Conservation (phyloP, 148 eudicot genomes). For the Simmondsia chinensis region DNA sequence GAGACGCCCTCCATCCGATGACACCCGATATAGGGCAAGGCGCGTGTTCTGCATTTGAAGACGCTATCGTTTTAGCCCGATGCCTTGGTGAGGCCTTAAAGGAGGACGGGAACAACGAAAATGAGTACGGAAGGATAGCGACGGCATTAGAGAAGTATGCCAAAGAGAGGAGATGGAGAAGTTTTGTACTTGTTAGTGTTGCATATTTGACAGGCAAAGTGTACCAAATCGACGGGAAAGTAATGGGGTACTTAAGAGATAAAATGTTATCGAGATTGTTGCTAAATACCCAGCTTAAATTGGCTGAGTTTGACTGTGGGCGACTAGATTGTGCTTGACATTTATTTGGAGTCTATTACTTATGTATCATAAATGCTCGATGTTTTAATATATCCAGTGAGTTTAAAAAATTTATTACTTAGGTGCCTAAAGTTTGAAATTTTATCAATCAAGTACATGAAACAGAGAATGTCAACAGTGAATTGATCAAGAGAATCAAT, state of each 20-base stretch:
- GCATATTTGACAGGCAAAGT: constrained; percentile 26
- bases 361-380: no score
- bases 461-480: no score
- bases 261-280: constrained; percentile 11
- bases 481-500: no score
- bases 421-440: no score
- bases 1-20: constrained; percentile 61
- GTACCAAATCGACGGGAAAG: constrained; percentile 23
- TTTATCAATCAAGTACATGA: no score
- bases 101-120: constrained; percentile 6
- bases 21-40: constrained; percentile 58
- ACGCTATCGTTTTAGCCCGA: constrained; percentile 35
- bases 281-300: constrained; percentile 5
- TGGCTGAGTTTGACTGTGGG: constrained; percentile 45
- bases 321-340: constrained; percentile 8
- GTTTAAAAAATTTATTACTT: no score
- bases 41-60: constrained; percentile 46
- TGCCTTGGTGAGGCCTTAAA: constrained; percentile 31
- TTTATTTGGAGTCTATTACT: not conserved
- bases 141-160: constrained; percentile 36
- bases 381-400: no score
- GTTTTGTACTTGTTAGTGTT: constrained; percentile 21
- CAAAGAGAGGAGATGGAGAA: constrained; percentile 35
- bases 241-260: constrained; percentile 23
- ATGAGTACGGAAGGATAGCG: constrained; percentile 12